Evolutionary conservation across 1,284 basidiomycete species (phyloP), one percentile per base, ranked within the genome.

Genomic region (Sphaerobolus stellatus): DNA sequence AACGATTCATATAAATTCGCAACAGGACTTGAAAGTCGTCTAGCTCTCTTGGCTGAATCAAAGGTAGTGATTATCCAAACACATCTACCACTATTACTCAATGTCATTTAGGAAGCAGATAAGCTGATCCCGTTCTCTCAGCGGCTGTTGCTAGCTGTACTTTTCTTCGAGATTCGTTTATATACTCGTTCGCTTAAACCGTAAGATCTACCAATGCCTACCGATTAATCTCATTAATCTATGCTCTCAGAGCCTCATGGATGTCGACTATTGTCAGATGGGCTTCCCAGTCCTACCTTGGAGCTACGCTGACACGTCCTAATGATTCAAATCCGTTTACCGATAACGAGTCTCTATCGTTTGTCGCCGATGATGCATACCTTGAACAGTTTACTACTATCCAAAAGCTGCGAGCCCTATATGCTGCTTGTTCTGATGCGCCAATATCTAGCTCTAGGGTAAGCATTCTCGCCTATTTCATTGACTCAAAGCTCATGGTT

Each of bases 131-230:
- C 84, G 2, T 67, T 76, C 4, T 80, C 81, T 2, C 82, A 84
- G 49, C 71, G 84, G 28, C 68, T 82, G 33, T 67, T 89, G 13
- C 75, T 86, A 52, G 77, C 76, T 50, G 70, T 78, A 18, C 67
- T 90, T 4, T 79, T 89, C 52, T 72, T 80, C 1, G 83, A 87
- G 61, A 79, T 86, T 31, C 72, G 87, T 52, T 67, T 86, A 5
- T 61, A 84, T 5, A 82, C 81, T 0, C 74, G 79, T 43, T 85
- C 84, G 0, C 64, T 84, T 28, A 87, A 83, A 66, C 63, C 75
- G 86, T 88, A 66, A 41, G 81, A n/a, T n/a, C n/a, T n/a, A n/a
- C n/a, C n/a, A n/a, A n/a, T 72, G n/a, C 18, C 24, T 27, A 18
- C 30, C 50, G 20, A 49, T 28, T 56, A 30, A 52, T 6, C 36